Conservation (phyloP, 148 eudicot genomes). For the Camellia granthamiana region DNA sequence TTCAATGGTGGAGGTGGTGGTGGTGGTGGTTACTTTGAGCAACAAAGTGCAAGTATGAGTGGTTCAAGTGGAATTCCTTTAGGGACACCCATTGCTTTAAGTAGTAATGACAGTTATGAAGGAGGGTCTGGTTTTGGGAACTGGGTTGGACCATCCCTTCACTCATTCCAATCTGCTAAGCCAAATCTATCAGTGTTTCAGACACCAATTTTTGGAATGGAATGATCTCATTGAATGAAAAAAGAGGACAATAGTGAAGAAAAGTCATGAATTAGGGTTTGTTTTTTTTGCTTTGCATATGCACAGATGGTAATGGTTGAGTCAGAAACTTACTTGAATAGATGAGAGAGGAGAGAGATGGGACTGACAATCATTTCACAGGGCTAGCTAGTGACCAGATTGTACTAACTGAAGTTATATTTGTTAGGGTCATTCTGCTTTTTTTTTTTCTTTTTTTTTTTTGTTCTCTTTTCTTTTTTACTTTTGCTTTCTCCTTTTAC, state of each 20-base stretch:
- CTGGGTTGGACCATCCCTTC: slow-evolving; percentile 45
- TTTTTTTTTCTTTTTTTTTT: background rate
- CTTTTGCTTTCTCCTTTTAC: slow-evolving; percentile 13
- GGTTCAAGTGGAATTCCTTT: slow-evolving; percentile 14
- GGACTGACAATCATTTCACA: slow-evolving; percentile 35
- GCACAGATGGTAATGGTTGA: slow-evolving; percentile 15
- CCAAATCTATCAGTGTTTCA: slow-evolving; percentile 42
- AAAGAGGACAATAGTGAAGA: background rate
- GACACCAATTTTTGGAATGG: slow-evolving; percentile 77
- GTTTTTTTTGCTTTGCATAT: background rate
- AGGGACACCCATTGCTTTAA: slow-evolving; percentile 27
- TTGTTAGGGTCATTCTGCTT: background rate
- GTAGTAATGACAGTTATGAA: slow-evolving; percentile 10
- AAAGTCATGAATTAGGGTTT: background rate
- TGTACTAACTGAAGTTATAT: slow-evolving; percentile 24
- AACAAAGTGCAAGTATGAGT: slow-evolving; percentile 19
- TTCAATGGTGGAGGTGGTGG: slow-evolving; percentile 15
- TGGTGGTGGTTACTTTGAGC: slow-evolving; percentile 17
- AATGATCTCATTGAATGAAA: slow-evolving; percentile 24
- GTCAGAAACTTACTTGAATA: slow-evolving; percentile 20
- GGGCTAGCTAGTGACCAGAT: slow-evolving; percentile 12
- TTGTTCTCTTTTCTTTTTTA: background rate
- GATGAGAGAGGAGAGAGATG: slow-evolving; percentile 15
- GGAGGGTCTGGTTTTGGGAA: slow-evolving; percentile 27
- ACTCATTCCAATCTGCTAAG: slow-evolving; percentile 34